Base-by-base conservation (phyloP, 805 yeast species). In the Candida michaelii region DNA sequence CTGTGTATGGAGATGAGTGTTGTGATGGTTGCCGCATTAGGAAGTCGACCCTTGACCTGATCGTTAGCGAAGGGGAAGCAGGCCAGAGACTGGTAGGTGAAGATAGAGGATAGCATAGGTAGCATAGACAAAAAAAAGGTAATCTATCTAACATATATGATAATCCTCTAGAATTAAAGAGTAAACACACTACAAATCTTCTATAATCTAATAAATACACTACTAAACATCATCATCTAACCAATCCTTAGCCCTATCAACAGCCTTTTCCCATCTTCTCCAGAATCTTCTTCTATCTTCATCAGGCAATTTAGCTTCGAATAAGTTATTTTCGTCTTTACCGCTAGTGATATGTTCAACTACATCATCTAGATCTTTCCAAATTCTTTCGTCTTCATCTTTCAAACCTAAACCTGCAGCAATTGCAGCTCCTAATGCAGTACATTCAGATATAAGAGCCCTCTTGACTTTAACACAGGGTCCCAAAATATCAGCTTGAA, bases 381-480 rank as follows among this genome's bases (percentile, higher is more conserved):
- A 90, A 36, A 89, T 62, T 33, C 86, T 76, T 15, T 80, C 79
- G 17, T 70, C 52, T 42, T 58, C 65, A 47, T 69, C 63, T 43
- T 65, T 64, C 11, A 80, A 67, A 12, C 78, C 69, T 55, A 89
- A 69, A 10, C 97, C 96, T 2, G 98, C 96, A 21, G 97, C 97
- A 51, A 91, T 85, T 4, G 97, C 97, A 6, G 96, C 96, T 21
- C 98, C 98, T 48, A 90, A 74, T 0, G 97, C 97, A 4, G 97
- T 90, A 59, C 96, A 89, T 65, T 90, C 98, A 27, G 88, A 71
- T 61, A 83, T 85, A 24, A 80, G 76, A 1, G 97, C 89, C 54
- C 97, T 75, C 52, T 79, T 77, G 32, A 90, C 91, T 19, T 82
- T 80, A 29, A 83, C 86, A 65, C 89, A 80, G 1, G 93, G 91